Base-by-base conservation (phyloP, 257 asterid genomes). In the Przewalskia tangutica region DNA sequence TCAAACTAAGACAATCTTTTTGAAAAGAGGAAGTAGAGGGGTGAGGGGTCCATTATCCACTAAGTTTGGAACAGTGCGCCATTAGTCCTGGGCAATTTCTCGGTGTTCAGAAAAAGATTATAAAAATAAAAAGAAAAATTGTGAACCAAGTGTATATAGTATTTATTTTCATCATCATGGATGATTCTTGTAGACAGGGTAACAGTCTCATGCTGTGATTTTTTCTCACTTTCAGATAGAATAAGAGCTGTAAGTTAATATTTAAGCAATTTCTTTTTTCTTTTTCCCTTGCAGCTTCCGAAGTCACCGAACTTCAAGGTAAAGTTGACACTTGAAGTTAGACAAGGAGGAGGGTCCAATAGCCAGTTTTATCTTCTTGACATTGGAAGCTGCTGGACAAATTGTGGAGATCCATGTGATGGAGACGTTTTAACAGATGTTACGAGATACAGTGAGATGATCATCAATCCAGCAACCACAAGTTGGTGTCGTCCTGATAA, bases 311-410 rank as follows among this genome's bases (percentile, higher is more conserved):
- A 91, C 88, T 92, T 94, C 90, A 92, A 90, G 88, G 98, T 94
- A 73, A 89, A 89, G 84, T 58, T 94, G 84, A 89, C 91, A 11
- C 93, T 92, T 8, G 89, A 91, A 44, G 83, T 94, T 56, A 90
- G 87, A 83, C 93, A 89, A 89, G 97, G 95, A 50, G 97, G 98
- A 83, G 97, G 98, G 20, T 65, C 86, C 23, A 92, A 92, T 81
- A 94, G 96, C 88, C 97, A 94, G 68, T 94, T 94, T 83, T 94
- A 94, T 81, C 95, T 94, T 65, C 77, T 90, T 0, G 97, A 94
- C 80, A 90, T 94, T 7, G 98, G 98, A 77, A 91, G 98, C 70
- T 94, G 98, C 71, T 94, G 97, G 97, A 94, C 92, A 62, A 94
- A 94, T 53, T 91, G 83, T 11, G 98, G 98, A 32, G 90, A 89